Evolutionary conservation across 805 yeast species (phyloP), one percentile per base, ranked within the genome.

Genomic region (Candida sonorensis): DNA sequence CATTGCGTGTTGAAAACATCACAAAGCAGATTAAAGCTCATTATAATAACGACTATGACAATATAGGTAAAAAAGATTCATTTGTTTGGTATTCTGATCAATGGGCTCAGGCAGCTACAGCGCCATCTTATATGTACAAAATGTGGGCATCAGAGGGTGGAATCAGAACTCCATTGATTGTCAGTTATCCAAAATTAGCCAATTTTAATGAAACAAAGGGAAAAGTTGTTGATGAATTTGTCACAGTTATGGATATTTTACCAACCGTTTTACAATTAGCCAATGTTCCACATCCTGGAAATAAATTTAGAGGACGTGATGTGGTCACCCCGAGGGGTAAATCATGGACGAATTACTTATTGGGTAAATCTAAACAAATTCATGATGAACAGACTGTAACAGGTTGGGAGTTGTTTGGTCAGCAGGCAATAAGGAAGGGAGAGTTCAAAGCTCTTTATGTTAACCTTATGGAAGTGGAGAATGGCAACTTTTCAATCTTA

Each of bases 91-190:
- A 72, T 40, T 66, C 70, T 1, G 75, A 72, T 35, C 66, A 70
- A 45, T 72, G 78, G 78, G 78, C 79, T 0, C 77, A 72, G 41
- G 79, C 79, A 8, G 73, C 77, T 2, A 72, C 78, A 13, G 74
- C 77, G 2, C 79, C 78, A 1, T 53, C 65, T 11, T 61, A 62
- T 35, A 67, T 69, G 67, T 71, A 62, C 49, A 75, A 74, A 45
- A 64, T 65, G 61, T 75, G 75, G 70, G 66, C 76, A 3, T 59
- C 72, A 4, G 80, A 75, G 48, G 81, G 80, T 20, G 81, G 79
- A 8, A 68, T 73, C 16, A 62, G 75, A 14, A 72, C 76, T 45
- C 81, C 80, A 0, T 53, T 72, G 36, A 64, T 75, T 31, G 43
- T 73, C 5, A 62, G 60, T 37, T 61, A 62, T 42, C 77, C 77